Conservation (phyloP, 2,329 filamentous ascomycete species). For the Ascochyta koolunga region DNA sequence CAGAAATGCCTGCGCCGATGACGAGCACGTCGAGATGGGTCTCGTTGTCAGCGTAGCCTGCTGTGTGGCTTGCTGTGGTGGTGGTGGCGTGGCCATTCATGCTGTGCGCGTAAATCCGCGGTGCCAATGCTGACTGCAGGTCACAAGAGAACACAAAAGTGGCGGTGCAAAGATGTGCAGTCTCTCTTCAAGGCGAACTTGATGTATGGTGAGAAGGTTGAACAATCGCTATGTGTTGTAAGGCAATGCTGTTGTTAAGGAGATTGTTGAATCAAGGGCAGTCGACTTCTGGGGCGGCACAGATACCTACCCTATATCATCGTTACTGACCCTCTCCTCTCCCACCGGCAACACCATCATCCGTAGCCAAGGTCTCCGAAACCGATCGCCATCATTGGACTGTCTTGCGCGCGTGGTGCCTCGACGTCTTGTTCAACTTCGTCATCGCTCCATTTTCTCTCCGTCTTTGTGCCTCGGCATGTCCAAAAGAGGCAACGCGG, state of each 20-base stretch:
- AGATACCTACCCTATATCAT: conserved; percentile 1
- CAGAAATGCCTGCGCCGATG: conserved; percentile 75
- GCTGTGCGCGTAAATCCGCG: background rate
- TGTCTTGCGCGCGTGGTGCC: background rate
- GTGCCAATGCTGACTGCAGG: conserved; percentile 13
- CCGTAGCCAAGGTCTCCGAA: conserved; percentile 15
- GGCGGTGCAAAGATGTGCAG: background rate
- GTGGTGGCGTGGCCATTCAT: conserved; percentile 31
- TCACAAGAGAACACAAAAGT: background rate
- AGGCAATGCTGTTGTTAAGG: background rate
- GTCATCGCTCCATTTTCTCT: conserved; percentile 10
- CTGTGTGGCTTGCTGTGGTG: conserved; percentile 12
- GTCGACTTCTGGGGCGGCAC: background rate
- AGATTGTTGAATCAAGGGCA: background rate
- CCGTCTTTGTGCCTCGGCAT: conserved; percentile 1
- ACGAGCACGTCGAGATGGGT: conserved; percentile 59
- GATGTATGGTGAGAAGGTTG: no score
- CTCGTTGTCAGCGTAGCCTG: conserved; percentile 15
- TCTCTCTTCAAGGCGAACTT: no score
- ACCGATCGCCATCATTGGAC: background rate
- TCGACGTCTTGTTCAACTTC: background rate
- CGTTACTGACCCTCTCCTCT: background rate
- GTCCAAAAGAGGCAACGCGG: background rate
- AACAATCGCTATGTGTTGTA: no score
- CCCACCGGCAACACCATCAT: background rate